Percentiles rank a stretch among this genome's conserved stretches.
These are phyloP conservation scores for Aphanocladium album DNA, from an alignment of 2,329 filamentous ascomycete species.

Conservation along the genomic window DNA sequence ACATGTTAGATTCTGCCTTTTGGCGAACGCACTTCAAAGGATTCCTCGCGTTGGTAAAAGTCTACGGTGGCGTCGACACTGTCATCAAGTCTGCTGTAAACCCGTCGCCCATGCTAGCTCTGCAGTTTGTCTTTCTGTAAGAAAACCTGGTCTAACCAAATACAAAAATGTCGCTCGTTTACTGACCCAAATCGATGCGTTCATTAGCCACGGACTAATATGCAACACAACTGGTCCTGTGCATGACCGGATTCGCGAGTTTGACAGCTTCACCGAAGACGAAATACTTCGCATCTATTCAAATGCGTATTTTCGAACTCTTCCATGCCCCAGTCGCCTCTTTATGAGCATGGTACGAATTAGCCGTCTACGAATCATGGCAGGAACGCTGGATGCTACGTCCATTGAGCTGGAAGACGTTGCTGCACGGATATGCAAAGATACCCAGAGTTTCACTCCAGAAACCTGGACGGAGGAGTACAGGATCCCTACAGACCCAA, in stretches of 20 bases:
- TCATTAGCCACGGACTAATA: background rate
- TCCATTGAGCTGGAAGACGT: background rate
- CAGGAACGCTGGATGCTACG: background rate
- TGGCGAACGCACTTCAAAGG: background rate
- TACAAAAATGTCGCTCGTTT: constrained; percentile 25
- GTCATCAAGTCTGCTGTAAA: background rate
- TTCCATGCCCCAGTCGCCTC: background rate
- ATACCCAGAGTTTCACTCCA: background rate
- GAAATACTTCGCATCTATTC: background rate
- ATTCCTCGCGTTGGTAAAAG: background rate
- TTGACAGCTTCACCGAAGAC: background rate
- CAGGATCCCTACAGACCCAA: background rate
- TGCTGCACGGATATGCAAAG: background rate
- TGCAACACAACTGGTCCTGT: background rate
- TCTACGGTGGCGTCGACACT: background rate
- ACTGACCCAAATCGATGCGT: background rate
- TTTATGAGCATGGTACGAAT: background rate
- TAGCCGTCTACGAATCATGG: background rate
- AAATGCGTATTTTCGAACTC: background rate
- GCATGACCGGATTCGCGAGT: background rate
- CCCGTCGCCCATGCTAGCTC: background rate
- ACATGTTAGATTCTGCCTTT: background rate
- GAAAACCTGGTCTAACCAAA: constrained; percentile 16
- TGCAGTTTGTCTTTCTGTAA: constrained; percentile 5
- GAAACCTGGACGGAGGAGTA: background rate